Percentiles rank a stretch among this genome's conserved stretches.
Conservation (phyloP, 1,139 yeast species). For the Pichia sp. region DNA sequence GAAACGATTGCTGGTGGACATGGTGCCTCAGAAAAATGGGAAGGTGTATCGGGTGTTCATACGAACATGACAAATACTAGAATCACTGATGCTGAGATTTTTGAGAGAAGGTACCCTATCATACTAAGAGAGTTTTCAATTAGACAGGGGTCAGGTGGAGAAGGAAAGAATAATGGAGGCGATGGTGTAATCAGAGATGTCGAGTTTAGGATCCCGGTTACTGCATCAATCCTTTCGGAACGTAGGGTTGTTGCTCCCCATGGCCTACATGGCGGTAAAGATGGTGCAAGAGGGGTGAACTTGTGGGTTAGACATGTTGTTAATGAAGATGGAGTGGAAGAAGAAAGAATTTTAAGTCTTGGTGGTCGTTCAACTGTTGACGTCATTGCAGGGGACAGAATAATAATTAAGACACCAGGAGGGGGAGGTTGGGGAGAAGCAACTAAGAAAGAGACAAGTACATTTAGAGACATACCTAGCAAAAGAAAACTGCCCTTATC, state of each 20-base stretch:
- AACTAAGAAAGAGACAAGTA: not conserved
- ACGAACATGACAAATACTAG: slow-evolving; percentile 45
- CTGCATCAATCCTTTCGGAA: slow-evolving; percentile 37
- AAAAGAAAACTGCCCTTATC: slow-evolving; percentile 5
- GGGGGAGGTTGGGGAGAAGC: slow-evolving; percentile 48
- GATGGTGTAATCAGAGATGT: slow-evolving; percentile 38
- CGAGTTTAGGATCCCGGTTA: slow-evolving; percentile 34
- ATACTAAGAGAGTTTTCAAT: slow-evolving; percentile 34
- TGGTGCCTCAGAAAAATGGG: slow-evolving; percentile 40
- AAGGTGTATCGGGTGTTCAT: slow-evolving; percentile 42
- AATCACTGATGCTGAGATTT: slow-evolving; percentile 38
- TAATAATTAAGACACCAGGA: slow-evolving; percentile 46
- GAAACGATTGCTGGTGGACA: slow-evolving; percentile 49
- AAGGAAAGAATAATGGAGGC: slow-evolving; percentile 35
- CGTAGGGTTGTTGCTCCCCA: slow-evolving; percentile 37
- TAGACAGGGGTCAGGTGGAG: slow-evolving; percentile 33
- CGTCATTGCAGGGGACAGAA: slow-evolving; percentile 40
- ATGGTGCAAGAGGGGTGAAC: slow-evolving; percentile 40
- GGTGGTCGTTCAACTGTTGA: slow-evolving; percentile 33
- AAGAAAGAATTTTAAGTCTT: slow-evolving; percentile 24
- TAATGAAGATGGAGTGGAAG: slow-evolving; percentile 20
- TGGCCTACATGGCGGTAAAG: slow-evolving; percentile 38
- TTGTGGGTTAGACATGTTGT: slow-evolving; percentile 33
- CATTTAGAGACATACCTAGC: not conserved
- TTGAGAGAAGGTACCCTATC: slow-evolving; percentile 39